Percentiles rank a stretch among this genome's conserved stretches.
phyloP scores from a whole-genome alignment of 495 filamentous ascomycete species.

The Parathielavia appendiculata region DNA sequence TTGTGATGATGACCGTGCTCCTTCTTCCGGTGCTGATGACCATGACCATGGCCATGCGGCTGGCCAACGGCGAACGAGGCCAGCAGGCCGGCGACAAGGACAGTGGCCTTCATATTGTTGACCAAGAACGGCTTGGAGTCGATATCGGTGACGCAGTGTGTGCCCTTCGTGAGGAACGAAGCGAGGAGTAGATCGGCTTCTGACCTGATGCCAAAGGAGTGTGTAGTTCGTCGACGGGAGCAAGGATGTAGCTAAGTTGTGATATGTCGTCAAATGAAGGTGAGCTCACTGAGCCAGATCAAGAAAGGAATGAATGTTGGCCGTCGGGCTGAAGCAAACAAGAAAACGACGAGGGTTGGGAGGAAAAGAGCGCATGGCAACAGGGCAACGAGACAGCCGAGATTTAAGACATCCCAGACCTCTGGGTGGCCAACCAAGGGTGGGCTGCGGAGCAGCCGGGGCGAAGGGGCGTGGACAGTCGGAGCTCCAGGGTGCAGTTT shows the following conservation, averaged over 20 bases:
- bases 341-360: constrained; percentile 21
- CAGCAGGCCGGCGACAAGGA: constrained; percentile 39
- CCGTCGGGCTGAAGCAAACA: constrained; percentile 19
- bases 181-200: neutral
- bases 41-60: constrained; percentile 40
- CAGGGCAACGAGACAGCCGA: constrained; percentile 7
- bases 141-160: constrained; percentile 1
- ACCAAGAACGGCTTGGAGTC: neutral
- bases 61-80: constrained; percentile 43
- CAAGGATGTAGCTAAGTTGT: neutral
- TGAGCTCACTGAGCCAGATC: constrained; percentile 36
- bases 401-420: constrained; percentile 14
- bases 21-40: constrained; percentile 31
- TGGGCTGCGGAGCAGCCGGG: constrained; percentile 3
- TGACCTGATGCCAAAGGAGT: neutral
- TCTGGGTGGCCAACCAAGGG: constrained; percentile 12
- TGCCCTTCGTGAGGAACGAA: too few relatives aligned
- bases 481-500: neutral
- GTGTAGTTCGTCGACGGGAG: neutral
- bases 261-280: constrained; percentile 19
- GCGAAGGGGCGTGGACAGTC: neutral
- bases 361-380: constrained; percentile 9
- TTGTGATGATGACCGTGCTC: constrained; percentile 35
- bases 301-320: constrained; percentile 32
- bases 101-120: constrained; percentile 48